Percentiles rank a stretch among this genome's conserved stretches.
These are phyloP conservation scores for Candida labiduridarum DNA, from an alignment of 1,139 yeast species.

Conservation along the genomic window DNA sequence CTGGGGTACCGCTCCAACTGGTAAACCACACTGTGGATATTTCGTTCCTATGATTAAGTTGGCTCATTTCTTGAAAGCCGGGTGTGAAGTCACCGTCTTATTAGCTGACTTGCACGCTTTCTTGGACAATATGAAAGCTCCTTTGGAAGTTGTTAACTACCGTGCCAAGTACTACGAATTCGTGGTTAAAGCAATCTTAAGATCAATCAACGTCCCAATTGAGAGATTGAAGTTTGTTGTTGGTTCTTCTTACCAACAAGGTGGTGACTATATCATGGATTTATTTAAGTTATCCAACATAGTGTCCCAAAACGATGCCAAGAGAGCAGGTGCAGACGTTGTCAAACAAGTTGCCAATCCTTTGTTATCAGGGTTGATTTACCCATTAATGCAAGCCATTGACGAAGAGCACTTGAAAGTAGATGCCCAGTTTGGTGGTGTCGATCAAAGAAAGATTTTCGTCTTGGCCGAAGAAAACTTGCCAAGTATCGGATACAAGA, in stretches of 20 bases:
- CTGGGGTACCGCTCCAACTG: slow-evolving; percentile 89
- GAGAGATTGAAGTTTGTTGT: slow-evolving; percentile 81
- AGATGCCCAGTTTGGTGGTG: slow-evolving; percentile 98
- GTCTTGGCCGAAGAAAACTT: slow-evolving; percentile 96
- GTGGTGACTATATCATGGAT: slow-evolving; percentile 82
- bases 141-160: slow-evolving; percentile 85
- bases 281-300: slow-evolving; percentile 78
- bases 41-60: slow-evolving; percentile 96
- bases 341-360: slow-evolving; percentile 98
- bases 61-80: slow-evolving; percentile 94
- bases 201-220: slow-evolving; percentile 86
- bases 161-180: slow-evolving; percentile 89
- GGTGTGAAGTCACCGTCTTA: slow-evolving; percentile 89
- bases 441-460: slow-evolving; percentile 97
- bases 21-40: slow-evolving; percentile 98
- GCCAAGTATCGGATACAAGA: slow-evolving; percentile 85
- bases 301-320: slow-evolving; percentile 93
- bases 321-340: slow-evolving; percentile 99
- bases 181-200: slow-evolving; percentile 80
- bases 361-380: slow-evolving; percentile 86
- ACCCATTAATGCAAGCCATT: slow-evolving; percentile 98
- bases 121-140: slow-evolving; percentile 97
- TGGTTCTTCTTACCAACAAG: slow-evolving; percentile 87
- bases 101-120: slow-evolving; percentile 98
- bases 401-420: slow-evolving; percentile 90